Percentiles rank a stretch among this genome's conserved stretches.
These are phyloP conservation scores for Chrysosporium keratinophilum DNA, from an alignment of 2,329 filamentous ascomycete species.

Conservation along the genomic window DNA sequence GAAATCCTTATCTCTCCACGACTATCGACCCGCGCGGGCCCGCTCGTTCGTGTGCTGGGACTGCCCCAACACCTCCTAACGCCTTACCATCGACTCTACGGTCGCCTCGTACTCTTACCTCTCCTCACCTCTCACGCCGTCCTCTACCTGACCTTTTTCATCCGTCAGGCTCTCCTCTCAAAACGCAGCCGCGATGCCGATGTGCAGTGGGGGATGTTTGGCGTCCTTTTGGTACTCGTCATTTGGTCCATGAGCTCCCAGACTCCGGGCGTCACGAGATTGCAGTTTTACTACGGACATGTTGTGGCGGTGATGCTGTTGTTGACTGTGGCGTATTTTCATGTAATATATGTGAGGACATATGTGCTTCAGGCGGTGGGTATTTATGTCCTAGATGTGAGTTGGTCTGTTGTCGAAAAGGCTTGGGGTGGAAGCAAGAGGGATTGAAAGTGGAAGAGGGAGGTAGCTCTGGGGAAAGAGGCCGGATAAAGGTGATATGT, in stretches of 20 bases:
- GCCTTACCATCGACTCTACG: constrained; percentile 47
- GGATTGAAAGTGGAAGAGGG: neutral
- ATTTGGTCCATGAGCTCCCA: constrained; percentile 37
- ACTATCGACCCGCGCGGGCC: constrained; percentile 25
- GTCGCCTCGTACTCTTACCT: constrained; percentile 42
- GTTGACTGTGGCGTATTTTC: constrained; percentile 43
- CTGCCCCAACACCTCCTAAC: constrained; percentile 48
- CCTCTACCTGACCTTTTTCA: constrained; percentile 50
- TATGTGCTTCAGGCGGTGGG: constrained; percentile 44
- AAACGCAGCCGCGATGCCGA: constrained; percentile 48
- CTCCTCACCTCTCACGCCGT: constrained; percentile 44
- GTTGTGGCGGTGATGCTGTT: constrained; percentile 42
- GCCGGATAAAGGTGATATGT: too few species aligned
- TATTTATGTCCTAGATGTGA: constrained; percentile 38
- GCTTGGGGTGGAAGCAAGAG: constrained; percentile 3
- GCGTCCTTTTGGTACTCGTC: constrained; percentile 41
- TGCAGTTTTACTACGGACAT: constrained; percentile 47
- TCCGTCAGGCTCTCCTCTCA: constrained; percentile 40
- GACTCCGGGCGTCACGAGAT: constrained; percentile 34
- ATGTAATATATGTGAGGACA: constrained; percentile 45
- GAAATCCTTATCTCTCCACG: constrained; percentile 46
- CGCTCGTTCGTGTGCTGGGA: constrained; percentile 43
- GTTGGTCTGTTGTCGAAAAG: constrained; percentile 19
- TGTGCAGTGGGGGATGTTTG: constrained; percentile 47
- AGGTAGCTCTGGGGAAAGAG: neutral